phyloP scores from a whole-genome alignment of 176 grass and related monocot species.

The Ensete glaucum region DNA sequence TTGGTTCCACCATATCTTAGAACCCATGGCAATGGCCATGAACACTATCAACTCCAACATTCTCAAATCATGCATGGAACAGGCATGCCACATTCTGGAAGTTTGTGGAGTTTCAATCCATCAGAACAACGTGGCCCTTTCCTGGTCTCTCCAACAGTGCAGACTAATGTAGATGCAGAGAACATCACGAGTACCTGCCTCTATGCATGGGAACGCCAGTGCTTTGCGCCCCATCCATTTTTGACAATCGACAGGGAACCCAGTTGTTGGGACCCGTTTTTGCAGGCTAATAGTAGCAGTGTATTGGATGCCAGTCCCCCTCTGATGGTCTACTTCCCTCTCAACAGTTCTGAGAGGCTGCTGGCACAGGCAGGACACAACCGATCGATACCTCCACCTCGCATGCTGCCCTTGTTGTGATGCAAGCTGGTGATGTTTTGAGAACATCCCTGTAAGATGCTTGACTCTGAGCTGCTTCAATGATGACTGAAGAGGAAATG shows the following conservation, averaged over 20 bases:
- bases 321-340: too few relatives aligned
- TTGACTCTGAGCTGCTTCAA: too few relatives aligned
- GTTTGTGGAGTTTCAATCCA: constrained; percentile 28
- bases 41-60: constrained; percentile 42
- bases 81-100: constrained; percentile 35
- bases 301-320: constrained; percentile 21
- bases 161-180: constrained; percentile 43
- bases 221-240: constrained; percentile 54
- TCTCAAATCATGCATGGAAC: constrained; percentile 37
- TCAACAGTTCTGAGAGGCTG: too few relatives aligned
- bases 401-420: too few relatives aligned
- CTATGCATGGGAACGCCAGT: constrained; percentile 72
- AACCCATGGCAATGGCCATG: constrained; percentile 43
- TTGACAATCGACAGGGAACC: constrained; percentile 49
- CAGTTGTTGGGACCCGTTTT: constrained; percentile 52
- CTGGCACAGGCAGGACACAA: too few relatives aligned
- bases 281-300: constrained; percentile 21
- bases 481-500: too few relatives aligned
- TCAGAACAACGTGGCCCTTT: constrained; percentile 38
- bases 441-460: too few relatives aligned
- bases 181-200: constrained; percentile 46
- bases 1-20: constrained; percentile 56
- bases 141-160: constrained; percentile 43
- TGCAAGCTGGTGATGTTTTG: too few relatives aligned
- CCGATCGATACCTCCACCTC: too few relatives aligned